Evolutionary conservation across 2,329 filamentous ascomycete genomes (phyloP).

Genomic region (Pyrenophora graminea): DNA sequence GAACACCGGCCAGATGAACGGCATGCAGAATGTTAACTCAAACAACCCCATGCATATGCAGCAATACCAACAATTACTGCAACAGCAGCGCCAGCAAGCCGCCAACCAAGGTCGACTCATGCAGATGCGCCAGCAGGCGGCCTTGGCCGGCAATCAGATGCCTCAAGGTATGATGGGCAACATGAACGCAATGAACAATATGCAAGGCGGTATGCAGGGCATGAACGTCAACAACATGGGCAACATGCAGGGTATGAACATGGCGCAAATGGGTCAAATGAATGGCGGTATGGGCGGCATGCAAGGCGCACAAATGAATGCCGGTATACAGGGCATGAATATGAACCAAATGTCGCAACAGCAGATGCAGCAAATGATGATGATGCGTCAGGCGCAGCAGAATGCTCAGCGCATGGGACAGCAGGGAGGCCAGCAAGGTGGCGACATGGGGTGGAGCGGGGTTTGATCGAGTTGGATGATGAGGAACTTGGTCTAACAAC

Average conservation of each 20-base stretch:
- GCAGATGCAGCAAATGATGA: constrained; percentile 42
- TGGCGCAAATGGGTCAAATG: constrained; percentile 17
- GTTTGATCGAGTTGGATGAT: neutral
- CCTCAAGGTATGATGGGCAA: constrained; percentile 37
- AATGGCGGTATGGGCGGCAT: constrained; percentile 23
- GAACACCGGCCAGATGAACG: constrained; percentile 31
- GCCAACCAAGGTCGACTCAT: constrained; percentile 42
- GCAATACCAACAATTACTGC: constrained; percentile 40
- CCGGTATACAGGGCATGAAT: constrained; percentile 28
- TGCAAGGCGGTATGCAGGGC: constrained; percentile 31
- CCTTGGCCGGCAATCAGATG: constrained; percentile 35
- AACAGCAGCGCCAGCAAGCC: constrained; percentile 40
- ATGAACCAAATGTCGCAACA: constrained; percentile 38
- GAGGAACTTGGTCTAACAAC: neutral
- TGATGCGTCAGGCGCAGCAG: constrained; percentile 41
- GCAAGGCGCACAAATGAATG: constrained; percentile 20
- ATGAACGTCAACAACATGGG: constrained; percentile 37
- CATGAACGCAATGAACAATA: constrained; percentile 25
- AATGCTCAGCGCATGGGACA: constrained; percentile 29
- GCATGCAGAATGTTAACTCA: constrained; percentile 24
- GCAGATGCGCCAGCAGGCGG: constrained; percentile 40
- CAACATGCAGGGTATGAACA: constrained; percentile 20
- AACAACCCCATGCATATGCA: constrained; percentile 39
- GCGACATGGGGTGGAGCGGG: constrained; percentile 36
- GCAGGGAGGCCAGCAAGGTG: constrained; percentile 29